Percentiles rank a stretch among this genome's conserved stretches.
Conservation (phyloP, 768 basidiomycete species). For the Lactarius evosmus region DNA sequence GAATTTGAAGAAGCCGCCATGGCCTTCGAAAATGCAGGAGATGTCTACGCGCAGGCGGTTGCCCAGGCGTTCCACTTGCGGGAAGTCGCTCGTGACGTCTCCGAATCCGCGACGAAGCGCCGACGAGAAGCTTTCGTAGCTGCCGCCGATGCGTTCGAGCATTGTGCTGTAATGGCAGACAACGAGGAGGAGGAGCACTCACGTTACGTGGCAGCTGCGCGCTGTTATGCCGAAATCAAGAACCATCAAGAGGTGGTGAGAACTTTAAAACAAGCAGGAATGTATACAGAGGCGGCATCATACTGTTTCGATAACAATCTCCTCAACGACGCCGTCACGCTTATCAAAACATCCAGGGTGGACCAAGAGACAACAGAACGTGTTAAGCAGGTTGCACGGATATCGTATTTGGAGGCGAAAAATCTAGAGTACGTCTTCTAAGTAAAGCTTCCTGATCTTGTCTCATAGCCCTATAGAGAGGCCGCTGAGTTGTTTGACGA, state of each 20-base stretch:
- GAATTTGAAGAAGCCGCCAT: constrained; percentile 18
- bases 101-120: background rate
- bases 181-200: background rate
- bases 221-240: constrained; percentile 16
- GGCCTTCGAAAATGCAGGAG: constrained; percentile 17
- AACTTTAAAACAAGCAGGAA: constrained; percentile 5
- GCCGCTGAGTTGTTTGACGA: constrained; percentile 48
- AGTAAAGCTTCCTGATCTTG: background rate
- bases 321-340: constrained; percentile 8
- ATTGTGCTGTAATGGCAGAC: background rate
- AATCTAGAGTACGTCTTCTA: constrained; percentile 15
- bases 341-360: constrained; percentile 12
- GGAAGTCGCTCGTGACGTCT: constrained; percentile 15
- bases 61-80: constrained; percentile 7
- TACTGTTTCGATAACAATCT: constrained; percentile 23
- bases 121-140: constrained; percentile 11
- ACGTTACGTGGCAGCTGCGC: constrained; percentile 7
- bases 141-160: constrained; percentile 7
- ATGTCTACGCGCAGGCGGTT: constrained; percentile 5
- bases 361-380: constrained; percentile 16
- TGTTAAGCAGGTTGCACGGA: constrained; percentile 11
- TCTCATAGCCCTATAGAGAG: constrained; percentile 38
- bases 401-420: constrained; percentile 15
- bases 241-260: constrained; percentile 5
- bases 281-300: constrained; percentile 21